Evolutionary conservation across 495 filamentous ascomycete genomes (phyloP), one percentile per base, ranked within the genome.

Genomic region (Aspergillus heteromorphus): DNA sequence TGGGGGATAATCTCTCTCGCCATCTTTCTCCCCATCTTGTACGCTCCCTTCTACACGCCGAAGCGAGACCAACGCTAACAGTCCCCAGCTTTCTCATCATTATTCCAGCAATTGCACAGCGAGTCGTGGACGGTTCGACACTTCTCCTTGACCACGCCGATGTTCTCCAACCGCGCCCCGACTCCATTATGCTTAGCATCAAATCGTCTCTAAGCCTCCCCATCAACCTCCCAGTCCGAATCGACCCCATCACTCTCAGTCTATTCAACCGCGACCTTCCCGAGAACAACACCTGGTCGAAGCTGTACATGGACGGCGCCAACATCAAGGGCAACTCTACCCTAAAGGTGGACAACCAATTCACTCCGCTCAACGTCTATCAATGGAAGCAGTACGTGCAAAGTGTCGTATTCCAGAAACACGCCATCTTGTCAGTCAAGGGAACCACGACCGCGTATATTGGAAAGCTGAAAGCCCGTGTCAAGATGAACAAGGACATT

Each of bases 31-130:
- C 72, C 69, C 7, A 59, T 73, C 40, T 70, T 75, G 68, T 72
- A 63, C 55, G 68, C 60, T 10, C 13, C 41, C 25, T 25, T 48
- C 7, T 8, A 1, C 19, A n/a, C 36, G 2, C 4, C 2, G 20
- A 14, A 34, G 14, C 36, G 38, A 10, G 6, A 6, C 25, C 9
- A 25, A 34, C n/a, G 43, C 41, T 20, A 27, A 55, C 34, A 7
- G 5, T n/a, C 17, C 1, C 13, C 47, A 77, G 74, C 55, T 77
- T 77, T 64, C 55, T 73, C 4, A 57, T 74, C 45, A 59, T 66
- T 38, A 70, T 77, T 18, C 74, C 74, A 2, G 72, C 71, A 48
- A 65, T 77, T 47, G 71, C 74, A 0, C 74, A 76, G 48, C 54
- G 67, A 23, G 66, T 77, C 36, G 67, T 76, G 21, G 60, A 72